Evolutionary conservation across 2,329 filamentous ascomycete species (phyloP), one percentile per base, ranked within the genome.

Genomic region (Apiospora hydei): DNA sequence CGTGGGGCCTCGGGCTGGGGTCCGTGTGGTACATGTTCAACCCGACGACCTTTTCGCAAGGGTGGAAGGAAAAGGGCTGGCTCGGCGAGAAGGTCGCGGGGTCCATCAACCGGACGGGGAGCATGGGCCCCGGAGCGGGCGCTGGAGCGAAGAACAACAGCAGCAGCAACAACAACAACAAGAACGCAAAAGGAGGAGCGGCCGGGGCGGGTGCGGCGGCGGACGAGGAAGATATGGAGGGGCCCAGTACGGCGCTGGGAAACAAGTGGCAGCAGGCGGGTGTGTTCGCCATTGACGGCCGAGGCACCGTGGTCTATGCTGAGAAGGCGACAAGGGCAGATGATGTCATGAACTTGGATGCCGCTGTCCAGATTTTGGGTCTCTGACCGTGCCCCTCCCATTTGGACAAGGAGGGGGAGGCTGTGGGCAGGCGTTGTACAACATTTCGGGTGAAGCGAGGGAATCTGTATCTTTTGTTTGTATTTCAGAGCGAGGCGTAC

Each of bases 181-280:
- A 11, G 26, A 34, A 34, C 51, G 14, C 24, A 10, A 21, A 3
- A 21, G 64, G 38, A 26, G 38, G 11, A 11, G 41, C 41, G 79
- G 84, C 5, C 84, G 41, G 41, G 41, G 41, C 41, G 41, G 84
- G 26, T 30, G 26, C 34, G 34, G 34, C 34, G 34, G 34, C 72
- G 84, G 84, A 76, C 86, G 88, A 61, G 44, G 71, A 72, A 1
- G 78, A 76, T 1, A 78, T 78, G 7, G 80, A 81, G 3, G 85
- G 82, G 0, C 82, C 83, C 0, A 81, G 80, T 38, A 87, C 83
- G 49, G 82, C 84, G 6, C 84, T 88, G 83, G 85, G 87, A 2
- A 89, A 88, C 75, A 88, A 88, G 80, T 89, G 87, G 87, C 87
- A 88, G 78, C 85, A 87, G 77, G 83, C 85, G 1, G 86, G 87